Evolutionary conservation across 2,329 filamentous ascomycete species (phyloP), one percentile per base, ranked within the genome.

Genomic region (Gliomastix tumulicola): DNA sequence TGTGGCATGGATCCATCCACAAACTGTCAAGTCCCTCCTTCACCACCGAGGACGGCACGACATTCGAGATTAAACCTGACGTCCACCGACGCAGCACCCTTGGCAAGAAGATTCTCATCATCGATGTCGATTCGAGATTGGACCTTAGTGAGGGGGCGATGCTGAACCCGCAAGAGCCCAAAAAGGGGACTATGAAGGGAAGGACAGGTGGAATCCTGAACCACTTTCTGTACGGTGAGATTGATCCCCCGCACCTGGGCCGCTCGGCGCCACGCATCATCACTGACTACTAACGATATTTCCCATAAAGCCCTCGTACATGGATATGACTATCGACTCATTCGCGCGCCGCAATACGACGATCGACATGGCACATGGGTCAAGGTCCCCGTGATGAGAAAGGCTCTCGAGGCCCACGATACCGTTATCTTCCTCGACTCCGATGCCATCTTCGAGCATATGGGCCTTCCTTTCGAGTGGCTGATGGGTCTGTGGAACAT

Each of bases 241-340:
- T 28, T 16, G 17, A 13, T 9, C 10, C 17, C 13, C 25, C 25
- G 25, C n/a, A 28, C 25, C 10, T 28, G 5, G n/a, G n/a, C n/a
- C n/a, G n/a, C n/a, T n/a, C n/a, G n/a, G n/a, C n/a, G n/a, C n/a
- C n/a, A n/a, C n/a, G n/a, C n/a, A n/a, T n/a, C n/a, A n/a, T n/a
- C n/a, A n/a, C n/a, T n/a, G n/a, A n/a, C n/a, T n/a, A n/a, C n/a
- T n/a, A n/a, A n/a, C n/a, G n/a, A n/a, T n/a, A n/a, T n/a, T n/a
- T n/a, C n/a, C n/a, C n/a, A n/a, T 5, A 28, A 2, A 28, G 51
- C 50, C 10, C 42, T 54, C 45, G 66, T 71, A 32, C 68, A 71
- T 45, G 66, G 66, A 5, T 69, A 69, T 48, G 63, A 68, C 35
- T 70, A 70, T 47, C 65, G 66, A 21, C 61, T 68, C 37, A 58